A percentile compares a stretch with the other conserved stretches of the same genome.
Evolutionary conservation across 2,329 filamentous ascomycete genomes (phyloP).

Genomic region (Mollisia scopiformis): DNA sequence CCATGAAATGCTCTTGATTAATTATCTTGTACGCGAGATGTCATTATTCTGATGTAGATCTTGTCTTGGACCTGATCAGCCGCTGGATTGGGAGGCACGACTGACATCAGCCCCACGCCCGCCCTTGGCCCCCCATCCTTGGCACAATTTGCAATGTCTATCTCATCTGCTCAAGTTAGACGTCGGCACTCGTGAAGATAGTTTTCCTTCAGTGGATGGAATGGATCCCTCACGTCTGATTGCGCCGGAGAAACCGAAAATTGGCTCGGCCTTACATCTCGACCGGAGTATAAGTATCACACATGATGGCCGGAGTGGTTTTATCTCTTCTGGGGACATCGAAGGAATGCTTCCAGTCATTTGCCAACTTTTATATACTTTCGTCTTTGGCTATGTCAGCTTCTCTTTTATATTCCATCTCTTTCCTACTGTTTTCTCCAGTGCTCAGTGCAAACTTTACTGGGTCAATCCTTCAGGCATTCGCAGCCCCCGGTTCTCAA

Average conservation of each 20-base stretch:
- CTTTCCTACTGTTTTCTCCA: background rate
- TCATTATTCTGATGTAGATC: background rate
- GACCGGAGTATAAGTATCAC: background rate
- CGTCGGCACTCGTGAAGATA: background rate
- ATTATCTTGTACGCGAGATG: background rate
- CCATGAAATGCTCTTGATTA: background rate
- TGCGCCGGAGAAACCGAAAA: background rate
- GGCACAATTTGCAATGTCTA: background rate
- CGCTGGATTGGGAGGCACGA: background rate
- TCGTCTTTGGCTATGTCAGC: background rate
- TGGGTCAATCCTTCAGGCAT: background rate
- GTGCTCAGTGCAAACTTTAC: background rate
- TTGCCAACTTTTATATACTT: background rate
- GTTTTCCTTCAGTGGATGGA: background rate
- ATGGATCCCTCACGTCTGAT: background rate
- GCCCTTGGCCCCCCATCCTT: background rate
- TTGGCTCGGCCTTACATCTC: background rate
- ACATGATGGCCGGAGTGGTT: background rate
- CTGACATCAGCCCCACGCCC: background rate
- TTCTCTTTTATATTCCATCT: background rate
- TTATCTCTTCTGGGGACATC: background rate
- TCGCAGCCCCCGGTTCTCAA: background rate
- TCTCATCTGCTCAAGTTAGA: background rate
- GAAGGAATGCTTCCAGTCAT: background rate
- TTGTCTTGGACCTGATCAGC: background rate